Evolutionary conservation across 1,284 basidiomycete genomes (phyloP).

Genomic region (Chalciporus sp.): DNA sequence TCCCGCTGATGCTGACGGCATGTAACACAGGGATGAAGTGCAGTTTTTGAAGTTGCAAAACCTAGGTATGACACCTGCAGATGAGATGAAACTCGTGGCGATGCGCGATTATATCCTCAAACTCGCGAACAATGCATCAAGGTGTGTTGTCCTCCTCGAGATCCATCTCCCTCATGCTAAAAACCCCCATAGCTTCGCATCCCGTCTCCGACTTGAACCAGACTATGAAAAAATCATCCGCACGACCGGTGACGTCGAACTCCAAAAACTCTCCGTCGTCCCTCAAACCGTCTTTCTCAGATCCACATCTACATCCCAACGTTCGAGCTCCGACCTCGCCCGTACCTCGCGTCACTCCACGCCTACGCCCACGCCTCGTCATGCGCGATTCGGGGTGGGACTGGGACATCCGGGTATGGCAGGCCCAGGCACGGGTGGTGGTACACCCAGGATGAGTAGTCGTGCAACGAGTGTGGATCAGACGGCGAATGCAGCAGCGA

Average conservation of each 20-base stretch:
- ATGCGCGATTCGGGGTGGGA: constrained; percentile 26
- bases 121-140: constrained; percentile 69
- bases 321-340: constrained; percentile 40
- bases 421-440: constrained; percentile 32
- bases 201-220: constrained; percentile 59
- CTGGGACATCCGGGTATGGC: too few species aligned
- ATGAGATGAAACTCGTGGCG: constrained; percentile 81
- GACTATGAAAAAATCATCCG: constrained; percentile 69
- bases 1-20: neutral
- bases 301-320: constrained; percentile 33
- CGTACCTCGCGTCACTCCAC: constrained; percentile 38
- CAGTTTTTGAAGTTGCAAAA: constrained; percentile 76
- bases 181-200: constrained; percentile 56
- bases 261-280: constrained; percentile 87
- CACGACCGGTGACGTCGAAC: constrained; percentile 65
- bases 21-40: constrained; percentile 63
- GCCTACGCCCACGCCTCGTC: constrained; percentile 33
- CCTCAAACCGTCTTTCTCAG: constrained; percentile 95
- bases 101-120: constrained; percentile 90
- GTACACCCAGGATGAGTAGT: constrained; percentile 46
- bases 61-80: constrained; percentile 77
- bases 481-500: constrained; percentile 48
- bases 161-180: constrained; percentile 1
- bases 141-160: constrained; percentile 39
- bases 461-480: constrained; percentile 50